phyloP scores from a whole-genome alignment of 257 asterid species.

The Cruciata laevipes region DNA sequence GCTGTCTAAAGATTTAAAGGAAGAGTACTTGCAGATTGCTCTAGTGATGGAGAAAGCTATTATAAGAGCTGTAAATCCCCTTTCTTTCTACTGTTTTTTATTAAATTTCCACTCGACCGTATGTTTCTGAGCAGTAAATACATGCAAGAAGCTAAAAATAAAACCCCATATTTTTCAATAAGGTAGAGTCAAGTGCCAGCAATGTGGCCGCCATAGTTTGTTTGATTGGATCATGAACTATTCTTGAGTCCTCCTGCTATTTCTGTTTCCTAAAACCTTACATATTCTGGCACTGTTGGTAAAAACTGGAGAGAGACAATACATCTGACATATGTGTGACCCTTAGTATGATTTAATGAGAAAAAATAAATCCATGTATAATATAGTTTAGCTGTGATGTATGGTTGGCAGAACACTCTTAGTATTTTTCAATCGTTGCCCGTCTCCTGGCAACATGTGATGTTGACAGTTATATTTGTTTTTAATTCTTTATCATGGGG shows the following conservation, averaged over 20 bases:
- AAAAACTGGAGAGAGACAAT: not conserved
- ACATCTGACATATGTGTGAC: not conserved
- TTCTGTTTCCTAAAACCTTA: not conserved
- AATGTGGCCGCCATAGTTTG: not conserved
- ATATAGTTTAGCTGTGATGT: not conserved
- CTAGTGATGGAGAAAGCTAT: constrained; percentile 53
- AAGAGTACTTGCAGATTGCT: constrained; percentile 51
- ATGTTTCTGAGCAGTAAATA: not conserved
- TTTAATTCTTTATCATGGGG: not conserved
- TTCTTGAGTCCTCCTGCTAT: not conserved
- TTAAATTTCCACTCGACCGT: not conserved
- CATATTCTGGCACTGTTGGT: not conserved
- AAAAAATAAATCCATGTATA: not conserved
- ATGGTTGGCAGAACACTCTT: not conserved
- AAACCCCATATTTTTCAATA: not conserved
- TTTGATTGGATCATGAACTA: not conserved
- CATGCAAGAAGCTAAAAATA: not conserved
- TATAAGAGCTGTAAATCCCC: constrained; percentile 62
- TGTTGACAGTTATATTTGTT: not conserved
- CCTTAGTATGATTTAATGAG: not conserved
- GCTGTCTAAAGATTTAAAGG: constrained; percentile 57
- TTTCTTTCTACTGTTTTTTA: constrained; percentile 10
- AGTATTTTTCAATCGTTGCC: not conserved
- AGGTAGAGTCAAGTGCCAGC: not conserved
- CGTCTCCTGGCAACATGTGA: not conserved